phyloP scores from a whole-genome alignment of 2,329 filamentous ascomycete species.

The Monosporascus sp. region DNA sequence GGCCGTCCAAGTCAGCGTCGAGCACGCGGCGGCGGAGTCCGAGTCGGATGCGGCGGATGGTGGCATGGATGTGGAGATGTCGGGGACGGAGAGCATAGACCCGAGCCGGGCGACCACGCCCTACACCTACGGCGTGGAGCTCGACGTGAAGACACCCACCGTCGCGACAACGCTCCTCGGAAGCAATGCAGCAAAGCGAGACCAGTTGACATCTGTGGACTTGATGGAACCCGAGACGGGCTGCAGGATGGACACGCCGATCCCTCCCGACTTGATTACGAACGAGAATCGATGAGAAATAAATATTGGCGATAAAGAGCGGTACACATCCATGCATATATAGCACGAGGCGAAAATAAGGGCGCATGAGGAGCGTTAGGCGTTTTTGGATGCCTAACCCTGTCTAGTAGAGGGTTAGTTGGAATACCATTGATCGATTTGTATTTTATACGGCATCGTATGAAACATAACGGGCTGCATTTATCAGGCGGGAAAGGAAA shows the following conservation, averaged over 20 bases:
- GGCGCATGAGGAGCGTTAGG: too few species aligned
- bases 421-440: too few species aligned
- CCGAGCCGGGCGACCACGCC: conserved; percentile 29
- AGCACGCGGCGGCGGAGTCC: conserved; percentile 28
- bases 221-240: conserved; percentile 22
- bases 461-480: too few species aligned
- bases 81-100: conserved; percentile 36
- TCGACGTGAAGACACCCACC: conserved; percentile 36
- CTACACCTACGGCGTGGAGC: conserved; percentile 18
- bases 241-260: conserved; percentile 29
- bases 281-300: not conserved
- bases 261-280: conserved; percentile 25
- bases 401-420: too few species aligned
- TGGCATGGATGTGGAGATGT: conserved; percentile 42
- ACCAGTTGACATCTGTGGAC: conserved; percentile 22
- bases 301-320: not conserved
- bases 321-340: conserved; percentile 6
- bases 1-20: conserved; percentile 28
- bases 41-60: conserved; percentile 10
- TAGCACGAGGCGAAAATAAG: conserved; percentile 4
- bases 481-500: too few species aligned
- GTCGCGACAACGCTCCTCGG: conserved; percentile 1
- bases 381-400: too few species aligned
- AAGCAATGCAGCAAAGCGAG: conserved; percentile 6
- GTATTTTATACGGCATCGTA: too few species aligned